phyloP scores from a whole-genome alignment of 306 rosid species.

The Herpetospermum pedunculosum region DNA sequence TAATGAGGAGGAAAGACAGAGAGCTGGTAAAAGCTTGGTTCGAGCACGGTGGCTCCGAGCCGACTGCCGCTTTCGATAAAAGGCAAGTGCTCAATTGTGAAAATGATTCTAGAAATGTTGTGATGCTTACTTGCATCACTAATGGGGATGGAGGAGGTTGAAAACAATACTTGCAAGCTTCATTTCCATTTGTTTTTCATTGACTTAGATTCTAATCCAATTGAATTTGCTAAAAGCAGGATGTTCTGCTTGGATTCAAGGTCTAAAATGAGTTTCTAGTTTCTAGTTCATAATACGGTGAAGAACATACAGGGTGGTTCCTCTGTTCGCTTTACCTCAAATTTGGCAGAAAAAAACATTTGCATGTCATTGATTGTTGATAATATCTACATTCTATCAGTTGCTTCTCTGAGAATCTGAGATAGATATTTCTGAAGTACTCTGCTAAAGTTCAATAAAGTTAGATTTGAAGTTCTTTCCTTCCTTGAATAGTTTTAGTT shows the following conservation, averaged over 20 bases:
- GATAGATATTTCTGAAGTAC: slow-evolving; percentile 41
- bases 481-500: neutral
- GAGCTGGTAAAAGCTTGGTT: slow-evolving; percentile 9
- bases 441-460: slow-evolving; percentile 31
- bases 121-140: slow-evolving; percentile 17
- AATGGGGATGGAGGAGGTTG: slow-evolving; percentile 29
- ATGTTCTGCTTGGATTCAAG: neutral
- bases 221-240: neutral
- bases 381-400: slow-evolving; percentile 52
- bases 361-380: slow-evolving; percentile 19
- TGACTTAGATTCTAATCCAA: neutral
- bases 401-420: slow-evolving; percentile 37
- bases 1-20: slow-evolving; percentile 26
- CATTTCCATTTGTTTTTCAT: neutral
- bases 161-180: neutral
- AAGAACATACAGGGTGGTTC: slow-evolving; percentile 32
- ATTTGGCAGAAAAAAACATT: slow-evolving; percentile 25
- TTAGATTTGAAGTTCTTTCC: slow-evolving; percentile 42
- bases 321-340: slow-evolving; percentile 38
- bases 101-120: slow-evolving; percentile 21
- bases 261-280: slow-evolving; percentile 21
- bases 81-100: slow-evolving; percentile 18
- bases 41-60: slow-evolving; percentile 11
- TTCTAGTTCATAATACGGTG: slow-evolving; percentile 39
- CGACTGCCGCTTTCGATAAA: slow-evolving; percentile 25